phyloP scores from a whole-genome alignment of 495 filamentous ascomycete species.

The Tuber magnatum region DNA sequence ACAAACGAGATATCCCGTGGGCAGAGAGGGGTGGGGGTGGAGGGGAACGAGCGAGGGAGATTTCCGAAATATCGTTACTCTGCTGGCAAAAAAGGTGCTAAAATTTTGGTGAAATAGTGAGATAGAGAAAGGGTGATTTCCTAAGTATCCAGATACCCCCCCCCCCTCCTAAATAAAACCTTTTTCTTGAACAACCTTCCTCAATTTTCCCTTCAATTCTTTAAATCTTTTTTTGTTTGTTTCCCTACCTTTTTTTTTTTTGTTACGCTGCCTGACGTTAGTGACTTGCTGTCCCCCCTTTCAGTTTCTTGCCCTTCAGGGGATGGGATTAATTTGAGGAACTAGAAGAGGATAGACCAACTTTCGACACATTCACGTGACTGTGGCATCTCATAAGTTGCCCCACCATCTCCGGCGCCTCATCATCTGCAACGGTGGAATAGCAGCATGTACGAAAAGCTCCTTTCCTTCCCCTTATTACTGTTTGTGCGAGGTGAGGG shows the following conservation, averaged over 20 bases:
- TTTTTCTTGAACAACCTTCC: background rate
- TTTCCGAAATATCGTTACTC: background rate
- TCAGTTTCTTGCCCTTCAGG: background rate
- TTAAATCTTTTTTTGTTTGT: background rate
- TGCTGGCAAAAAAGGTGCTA: background rate
- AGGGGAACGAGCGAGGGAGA: slow-evolving; percentile 9
- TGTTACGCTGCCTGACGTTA: background rate
- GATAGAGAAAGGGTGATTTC: background rate
- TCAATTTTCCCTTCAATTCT: background rate
- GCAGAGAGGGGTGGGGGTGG: slow-evolving; percentile 8
- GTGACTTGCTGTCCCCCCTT: background rate
- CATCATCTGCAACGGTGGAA: slow-evolving; percentile 24
- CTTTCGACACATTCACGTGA: slow-evolving; percentile 24
- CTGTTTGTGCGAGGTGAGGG: background rate
- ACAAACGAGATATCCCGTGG: slow-evolving; percentile 11
- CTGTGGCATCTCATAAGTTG: slow-evolving; percentile 29
- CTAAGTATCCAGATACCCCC: slow-evolving; percentile 4
- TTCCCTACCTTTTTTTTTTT: background rate
- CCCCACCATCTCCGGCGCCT: slow-evolving; percentile 35
- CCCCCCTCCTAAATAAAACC: background rate
- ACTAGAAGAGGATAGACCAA: background rate
- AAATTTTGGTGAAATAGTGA: background rate
- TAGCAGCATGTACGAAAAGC: slow-evolving; percentile 33
- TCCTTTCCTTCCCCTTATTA: background rate
- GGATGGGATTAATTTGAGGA: background rate